Base-by-base conservation (phyloP, 768 basidiomycete genomes). In the Mycena rosella region DNA sequence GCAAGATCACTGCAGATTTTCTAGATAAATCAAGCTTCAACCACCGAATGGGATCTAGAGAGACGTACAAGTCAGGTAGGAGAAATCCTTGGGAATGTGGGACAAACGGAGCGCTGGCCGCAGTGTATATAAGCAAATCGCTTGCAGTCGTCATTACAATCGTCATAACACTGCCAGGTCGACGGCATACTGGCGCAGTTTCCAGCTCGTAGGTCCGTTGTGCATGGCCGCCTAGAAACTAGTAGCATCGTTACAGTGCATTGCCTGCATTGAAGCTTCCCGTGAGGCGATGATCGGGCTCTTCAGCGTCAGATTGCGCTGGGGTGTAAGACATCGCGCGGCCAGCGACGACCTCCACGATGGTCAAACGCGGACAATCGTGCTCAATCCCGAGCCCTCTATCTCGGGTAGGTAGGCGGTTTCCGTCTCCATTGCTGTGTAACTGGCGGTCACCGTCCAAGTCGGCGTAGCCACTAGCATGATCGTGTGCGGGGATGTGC, bases 1-100 rank as follows among this genome's bases (percentile, higher is more conserved):
- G 82, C 82, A 85, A 82, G 81, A 29, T 74, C 80, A 80, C 55
- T 53, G 57, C 57, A 45, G 30, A 48, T 54, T n/a, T 15, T 22
- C 40, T 42, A 20, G 27, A 51, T 20, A 15, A 58, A 51, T 47
- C 2, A 40, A 30, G 10, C 5, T 45, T 53, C n/a, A 45, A 32
- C n/a, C 27, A 29, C 13, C 20, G 38, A 47, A 34, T 27, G 20
- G 18, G 3, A 5, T 34, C 5, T 4, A 65, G 51, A 45, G 5
- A 40, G 22, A 34, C 64, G 34, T 20, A 56, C 56, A 20, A 51
- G 48, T 55, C 4, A 51, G 32, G 57, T 49, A 13, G 27, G 24
- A n/a, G 36, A 34, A 14, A 27, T 56, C 44, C 34, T 30, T 29
- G 55, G 44, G 61, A 54, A 55, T 34, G 29, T 34, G 4, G 29